Evolutionary conservation across 75 land plant species (phyloP).

Genomic region (Cunninghamia lanceolata): DNA sequence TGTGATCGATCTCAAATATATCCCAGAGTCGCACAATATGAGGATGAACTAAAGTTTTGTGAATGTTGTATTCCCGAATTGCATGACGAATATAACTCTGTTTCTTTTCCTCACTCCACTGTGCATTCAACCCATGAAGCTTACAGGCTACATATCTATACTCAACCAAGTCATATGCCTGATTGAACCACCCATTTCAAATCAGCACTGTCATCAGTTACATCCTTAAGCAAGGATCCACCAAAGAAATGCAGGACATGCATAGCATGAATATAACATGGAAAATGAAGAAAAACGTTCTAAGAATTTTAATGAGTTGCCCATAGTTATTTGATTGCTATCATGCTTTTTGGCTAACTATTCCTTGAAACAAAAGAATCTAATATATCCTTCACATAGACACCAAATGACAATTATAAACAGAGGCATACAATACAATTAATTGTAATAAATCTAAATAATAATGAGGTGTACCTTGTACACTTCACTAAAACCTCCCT

Average conservation of each 20-base stretch:
- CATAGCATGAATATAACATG: not conserved
- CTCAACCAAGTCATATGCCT: conserved; percentile 98
- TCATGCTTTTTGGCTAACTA: not conserved
- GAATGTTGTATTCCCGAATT: conserved; percentile 94
- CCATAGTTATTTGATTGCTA: not conserved
- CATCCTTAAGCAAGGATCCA: not conserved
- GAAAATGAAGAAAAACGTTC: not conserved
- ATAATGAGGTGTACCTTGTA: conserved; percentile 65
- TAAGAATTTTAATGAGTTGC: not conserved
- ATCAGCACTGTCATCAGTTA: conserved; percentile 8
- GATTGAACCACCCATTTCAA: conserved; percentile 38
- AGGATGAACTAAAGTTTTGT: conserved; percentile 82
- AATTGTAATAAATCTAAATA: not conserved
- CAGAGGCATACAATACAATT: conserved; percentile 2
- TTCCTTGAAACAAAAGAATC: not conserved
- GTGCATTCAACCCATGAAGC: conserved; percentile 91
- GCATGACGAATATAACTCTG: conserved; percentile 96
- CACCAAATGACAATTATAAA: not conserved
- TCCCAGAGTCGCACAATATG: conserved; percentile 98
- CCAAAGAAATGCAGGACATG: not conserved
- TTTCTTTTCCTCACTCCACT: conserved; percentile 99
- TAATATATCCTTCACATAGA: not conserved
- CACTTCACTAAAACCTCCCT: conserved; percentile 99
- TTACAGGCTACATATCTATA: conserved; percentile 96
- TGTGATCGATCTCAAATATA: conserved; percentile 95